These are phyloP conservation scores for Starmera amethionina DNA, from an alignment of 805 yeast genomes.

Conservation along the genomic window DNA sequence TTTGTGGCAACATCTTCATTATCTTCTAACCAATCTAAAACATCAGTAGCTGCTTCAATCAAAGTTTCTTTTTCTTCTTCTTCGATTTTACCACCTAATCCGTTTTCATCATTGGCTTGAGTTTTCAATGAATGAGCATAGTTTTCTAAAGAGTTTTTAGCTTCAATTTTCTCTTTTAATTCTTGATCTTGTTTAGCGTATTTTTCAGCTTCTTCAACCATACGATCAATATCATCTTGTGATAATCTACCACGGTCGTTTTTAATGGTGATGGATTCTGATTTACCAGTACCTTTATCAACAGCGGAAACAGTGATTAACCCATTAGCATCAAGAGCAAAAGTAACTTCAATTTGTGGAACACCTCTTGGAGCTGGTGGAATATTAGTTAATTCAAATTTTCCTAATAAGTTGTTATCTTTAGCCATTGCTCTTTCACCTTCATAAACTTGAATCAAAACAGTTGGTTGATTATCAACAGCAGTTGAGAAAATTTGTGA, in stretches of 20 bases:
- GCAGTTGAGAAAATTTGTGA: slow-evolving; percentile 94
- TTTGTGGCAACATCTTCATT: slow-evolving; percentile 77
- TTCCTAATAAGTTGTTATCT: slow-evolving; percentile 85
- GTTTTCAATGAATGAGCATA: slow-evolving; percentile 77
- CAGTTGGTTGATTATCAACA: slow-evolving; percentile 94
- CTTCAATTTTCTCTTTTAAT: slow-evolving; percentile 75
- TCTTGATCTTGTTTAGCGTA: slow-evolving; percentile 86
- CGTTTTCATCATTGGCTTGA: slow-evolving; percentile 45
- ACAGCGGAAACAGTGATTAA: slow-evolving; percentile 78
- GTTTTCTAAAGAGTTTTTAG: slow-evolving; percentile 82
- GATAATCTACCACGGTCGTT: slow-evolving; percentile 92
- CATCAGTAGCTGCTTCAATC: slow-evolving; percentile 79
- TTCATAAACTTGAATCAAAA: slow-evolving; percentile 85
- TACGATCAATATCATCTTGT: slow-evolving; percentile 90
- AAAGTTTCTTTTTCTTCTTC: slow-evolving; percentile 89
- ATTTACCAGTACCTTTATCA: slow-evolving; percentile 91
- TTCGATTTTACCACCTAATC: slow-evolving; percentile 68
- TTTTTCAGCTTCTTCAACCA: slow-evolving; percentile 96
- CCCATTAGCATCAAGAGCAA: slow-evolving; percentile 81
- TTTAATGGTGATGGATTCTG: slow-evolving; percentile 83
- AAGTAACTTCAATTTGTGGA: slow-evolving; percentile 87
- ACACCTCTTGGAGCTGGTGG: slow-evolving; percentile 92
- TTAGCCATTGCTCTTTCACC: slow-evolving; percentile 95
- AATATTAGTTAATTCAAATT: slow-evolving; percentile 76
- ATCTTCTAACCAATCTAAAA: slow-evolving; percentile 81